Conservation (phyloP, 2,329 filamentous ascomycete species). For the Talaromyces piceae region DNA sequence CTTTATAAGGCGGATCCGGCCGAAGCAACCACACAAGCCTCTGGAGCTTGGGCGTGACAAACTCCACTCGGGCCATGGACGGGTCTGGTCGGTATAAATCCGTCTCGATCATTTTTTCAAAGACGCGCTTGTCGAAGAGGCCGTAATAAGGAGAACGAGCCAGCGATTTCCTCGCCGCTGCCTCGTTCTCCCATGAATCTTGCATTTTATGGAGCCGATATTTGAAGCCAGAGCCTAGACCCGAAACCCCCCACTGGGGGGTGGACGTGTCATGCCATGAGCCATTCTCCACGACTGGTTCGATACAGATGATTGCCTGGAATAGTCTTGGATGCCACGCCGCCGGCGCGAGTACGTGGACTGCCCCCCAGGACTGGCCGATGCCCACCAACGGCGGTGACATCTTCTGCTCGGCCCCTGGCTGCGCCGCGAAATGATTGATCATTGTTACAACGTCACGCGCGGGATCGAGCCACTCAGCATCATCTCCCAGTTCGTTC, state of each 20-base stretch:
- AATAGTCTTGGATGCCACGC: conserved; percentile 9
- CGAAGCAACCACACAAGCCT: conserved; percentile 5
- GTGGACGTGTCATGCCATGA: conserved; percentile 4
- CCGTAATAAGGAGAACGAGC: conserved; percentile 6
- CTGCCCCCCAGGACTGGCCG: conserved; percentile 5
- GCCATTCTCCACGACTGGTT: conserved; percentile 6
- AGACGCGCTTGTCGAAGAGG: conserved; percentile 5
- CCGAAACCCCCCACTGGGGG: background rate
- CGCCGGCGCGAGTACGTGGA: conserved; percentile 5
- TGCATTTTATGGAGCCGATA: conserved; percentile 3
- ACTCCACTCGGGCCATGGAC: background rate
- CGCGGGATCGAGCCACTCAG: conserved; percentile 7
- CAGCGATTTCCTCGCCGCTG: conserved; percentile 1
- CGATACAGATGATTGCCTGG: conserved; percentile 6
- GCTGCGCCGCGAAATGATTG: conserved; percentile 3
- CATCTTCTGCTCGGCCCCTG: background rate
- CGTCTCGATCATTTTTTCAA: conserved; percentile 5
- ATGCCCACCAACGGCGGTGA: conserved; percentile 8
- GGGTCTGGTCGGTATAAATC: conserved; percentile 7
- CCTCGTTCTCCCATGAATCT: conserved; percentile 3
- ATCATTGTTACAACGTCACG: conserved; percentile 8
- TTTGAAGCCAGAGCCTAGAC: background rate
- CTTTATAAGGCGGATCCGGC: conserved; percentile 4
- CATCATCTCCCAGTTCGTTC: conserved; percentile 5
- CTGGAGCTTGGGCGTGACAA: conserved; percentile 7